Evolutionary conservation across 108 stramenopile species (phyloP).

Genomic region (Stephanodiscus triporus): DNA sequence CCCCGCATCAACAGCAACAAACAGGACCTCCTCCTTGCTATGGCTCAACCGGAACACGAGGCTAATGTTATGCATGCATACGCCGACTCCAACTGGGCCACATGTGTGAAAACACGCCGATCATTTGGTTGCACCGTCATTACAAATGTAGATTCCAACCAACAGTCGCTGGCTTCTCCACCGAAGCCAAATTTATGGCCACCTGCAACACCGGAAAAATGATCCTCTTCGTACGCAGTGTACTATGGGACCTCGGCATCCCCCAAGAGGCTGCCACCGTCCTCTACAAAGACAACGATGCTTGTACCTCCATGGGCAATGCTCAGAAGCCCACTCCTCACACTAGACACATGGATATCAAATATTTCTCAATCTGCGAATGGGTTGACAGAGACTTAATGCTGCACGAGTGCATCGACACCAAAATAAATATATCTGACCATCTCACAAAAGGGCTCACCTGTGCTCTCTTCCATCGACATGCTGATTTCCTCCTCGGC

Average conservation of each 20-base stretch:
- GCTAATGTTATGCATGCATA: not conserved
- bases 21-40: not conserved
- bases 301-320: slow-evolving; percentile 20
- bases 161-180: slow-evolving; percentile 17
- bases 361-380: not conserved
- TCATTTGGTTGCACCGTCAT: slow-evolving; percentile 27
- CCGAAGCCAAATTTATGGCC: slow-evolving; percentile 32
- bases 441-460: too few species aligned
- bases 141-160: slow-evolving; percentile 32
- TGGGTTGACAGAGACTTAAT: slow-evolving; percentile 7
- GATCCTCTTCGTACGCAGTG: slow-evolving; percentile 33
- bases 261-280: slow-evolving; percentile 14
- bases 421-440: too few species aligned
- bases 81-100: slow-evolving; percentile 43
- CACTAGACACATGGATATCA: slow-evolving; percentile 32
- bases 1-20: not conserved
- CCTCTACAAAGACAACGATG: slow-evolving; percentile 31
- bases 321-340: slow-evolving; percentile 11
- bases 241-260: slow-evolving; percentile 41
- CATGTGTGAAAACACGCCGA: slow-evolving; percentile 25
- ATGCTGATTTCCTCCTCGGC: too few species aligned
- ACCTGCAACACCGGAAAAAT: slow-evolving; percentile 33
- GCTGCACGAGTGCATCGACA: not conserved
- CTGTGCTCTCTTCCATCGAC: too few species aligned
- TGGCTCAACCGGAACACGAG: not conserved